Evolutionary conservation across 192 early-diverging fungal genomes (phyloP).

Genomic region (Anaeromyces robustus): DNA sequence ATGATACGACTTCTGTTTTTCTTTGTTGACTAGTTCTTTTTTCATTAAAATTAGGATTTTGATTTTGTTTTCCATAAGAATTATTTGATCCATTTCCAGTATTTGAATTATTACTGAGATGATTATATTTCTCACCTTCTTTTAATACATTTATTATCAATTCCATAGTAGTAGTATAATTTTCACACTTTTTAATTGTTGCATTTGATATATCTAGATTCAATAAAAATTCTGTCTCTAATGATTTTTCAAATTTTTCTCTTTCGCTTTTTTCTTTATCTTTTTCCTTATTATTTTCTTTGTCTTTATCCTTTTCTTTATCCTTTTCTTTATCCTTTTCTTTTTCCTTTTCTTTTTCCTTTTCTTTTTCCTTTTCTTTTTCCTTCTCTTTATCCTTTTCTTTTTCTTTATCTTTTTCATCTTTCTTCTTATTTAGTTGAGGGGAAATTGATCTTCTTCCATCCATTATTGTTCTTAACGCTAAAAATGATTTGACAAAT

Average conservation of each 20-base stretch:
- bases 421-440: slow-evolving; percentile 8
- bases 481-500: neutral
- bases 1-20: neutral
- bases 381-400: slow-evolving; percentile 3
- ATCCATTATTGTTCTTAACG: neutral
- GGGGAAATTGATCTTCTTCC: neutral
- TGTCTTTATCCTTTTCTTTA: slow-evolving; percentile 9
- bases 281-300: slow-evolving; percentile 2
- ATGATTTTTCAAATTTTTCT: slow-evolving; percentile 10
- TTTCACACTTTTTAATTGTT: neutral
- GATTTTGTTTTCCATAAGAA: neutral
- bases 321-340: slow-evolving; percentile 3
- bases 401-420: slow-evolving; percentile 19
- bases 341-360: slow-evolving; percentile 18
- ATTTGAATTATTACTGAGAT: neutral
- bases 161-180: neutral
- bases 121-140: neutral
- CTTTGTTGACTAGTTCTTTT: neutral
- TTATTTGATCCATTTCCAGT: neutral
- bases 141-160: neutral
- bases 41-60: neutral
- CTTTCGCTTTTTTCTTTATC: neutral
- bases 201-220: neutral
- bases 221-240: neutral
- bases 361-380: slow-evolving; percentile 1